A percentile compares a stretch with the other conserved stretches of the same genome.
These are phyloP conservation scores for Chaetoceros tenuissimus DNA, from an alignment of 108 stramenopile species.

Conservation along the genomic window DNA sequence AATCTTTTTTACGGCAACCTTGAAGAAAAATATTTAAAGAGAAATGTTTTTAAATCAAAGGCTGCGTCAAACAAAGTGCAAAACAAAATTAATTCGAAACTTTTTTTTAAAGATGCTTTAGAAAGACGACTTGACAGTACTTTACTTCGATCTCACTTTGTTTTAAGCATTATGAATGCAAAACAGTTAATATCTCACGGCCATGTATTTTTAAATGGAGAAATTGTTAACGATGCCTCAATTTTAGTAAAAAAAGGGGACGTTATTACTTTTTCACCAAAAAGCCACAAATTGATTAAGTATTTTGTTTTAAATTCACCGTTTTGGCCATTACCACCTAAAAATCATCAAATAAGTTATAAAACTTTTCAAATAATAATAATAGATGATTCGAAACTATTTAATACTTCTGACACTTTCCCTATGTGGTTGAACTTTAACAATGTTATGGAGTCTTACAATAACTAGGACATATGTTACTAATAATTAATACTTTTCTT, in stretches of 20 bases:
- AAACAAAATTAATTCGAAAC: background rate
- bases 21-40: background rate
- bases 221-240: background rate
- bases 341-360: background rate
- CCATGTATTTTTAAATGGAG: background rate
- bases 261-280: background rate
- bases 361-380: slow-evolving; percentile 1
- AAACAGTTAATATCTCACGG: background rate
- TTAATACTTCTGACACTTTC: background rate
- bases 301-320: background rate
- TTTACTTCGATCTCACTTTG: background rate
- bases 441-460: background rate
- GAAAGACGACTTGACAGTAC: background rate
- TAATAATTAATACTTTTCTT: background rate
- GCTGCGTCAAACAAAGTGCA: background rate
- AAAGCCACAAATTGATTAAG: background rate
- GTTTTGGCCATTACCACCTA: background rate
- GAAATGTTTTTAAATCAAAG: background rate
- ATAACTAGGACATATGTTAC: no score
- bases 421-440: background rate
- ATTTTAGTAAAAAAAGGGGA: background rate
- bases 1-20: background rate
- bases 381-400: background rate
- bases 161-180: background rate
- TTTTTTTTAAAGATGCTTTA: background rate